A percentile compares a stretch with the other conserved stretches of the same genome.
Conservation (phyloP, 176 grass and related monocot species). For the Oryza rufipogon region DNA sequence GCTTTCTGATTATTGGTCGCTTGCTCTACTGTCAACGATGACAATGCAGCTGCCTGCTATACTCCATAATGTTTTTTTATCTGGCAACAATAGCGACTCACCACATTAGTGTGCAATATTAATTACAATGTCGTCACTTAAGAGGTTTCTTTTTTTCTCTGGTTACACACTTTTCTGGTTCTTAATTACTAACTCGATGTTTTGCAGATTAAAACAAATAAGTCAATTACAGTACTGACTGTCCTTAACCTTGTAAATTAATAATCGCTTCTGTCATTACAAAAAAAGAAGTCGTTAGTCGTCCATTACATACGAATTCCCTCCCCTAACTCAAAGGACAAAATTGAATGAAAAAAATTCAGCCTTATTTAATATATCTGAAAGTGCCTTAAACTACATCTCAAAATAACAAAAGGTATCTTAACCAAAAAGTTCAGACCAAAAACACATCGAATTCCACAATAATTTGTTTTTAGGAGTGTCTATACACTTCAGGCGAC, state of each 20-base stretch:
- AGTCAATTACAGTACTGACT: neutral
- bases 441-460: neutral
- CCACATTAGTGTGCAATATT: neutral
- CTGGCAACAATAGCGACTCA: constrained; percentile 2
- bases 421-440: neutral
- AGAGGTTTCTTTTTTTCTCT: neutral
- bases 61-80: neutral
- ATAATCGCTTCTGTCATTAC: neutral
- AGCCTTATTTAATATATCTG: neutral
- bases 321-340: neutral
- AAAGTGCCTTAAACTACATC: neutral
- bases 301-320: neutral
- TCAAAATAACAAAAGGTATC: neutral
- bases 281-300: neutral
- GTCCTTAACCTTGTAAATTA: neutral
- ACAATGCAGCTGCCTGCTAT: neutral
- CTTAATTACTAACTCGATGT: neutral
- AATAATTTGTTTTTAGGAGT: neutral
- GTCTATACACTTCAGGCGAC: no score
- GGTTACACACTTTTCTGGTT: neutral
- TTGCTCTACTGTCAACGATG: neutral
- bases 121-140: neutral
- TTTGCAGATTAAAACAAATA: neutral
- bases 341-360: neutral
- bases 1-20: neutral